Evolutionary conservation across 345 rosid genomes (phyloP).

Genomic region (Euphorbia pulcherrima): DNA sequence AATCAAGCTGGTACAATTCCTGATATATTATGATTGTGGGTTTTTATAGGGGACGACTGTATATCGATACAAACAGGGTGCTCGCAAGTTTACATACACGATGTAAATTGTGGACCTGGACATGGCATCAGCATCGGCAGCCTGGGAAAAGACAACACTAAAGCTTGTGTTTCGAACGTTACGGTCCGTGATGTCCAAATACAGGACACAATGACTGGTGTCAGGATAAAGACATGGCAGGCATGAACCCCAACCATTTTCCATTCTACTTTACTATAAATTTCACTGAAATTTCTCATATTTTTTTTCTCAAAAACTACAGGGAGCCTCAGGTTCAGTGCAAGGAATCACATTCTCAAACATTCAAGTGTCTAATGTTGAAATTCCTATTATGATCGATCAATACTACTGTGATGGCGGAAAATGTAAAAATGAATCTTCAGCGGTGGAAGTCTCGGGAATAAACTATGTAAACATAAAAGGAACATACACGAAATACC

Average conservation of each 20-base stretch:
- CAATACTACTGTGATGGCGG: slow-evolving; percentile 72
- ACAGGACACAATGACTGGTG: slow-evolving; percentile 58
- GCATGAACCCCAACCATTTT: slow-evolving; percentile 24
- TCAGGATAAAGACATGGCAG: slow-evolving; percentile 97
- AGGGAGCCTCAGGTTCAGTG: slow-evolving; percentile 92
- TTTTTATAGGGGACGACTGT: slow-evolving; percentile 80
- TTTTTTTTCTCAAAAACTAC: slow-evolving; percentile 11
- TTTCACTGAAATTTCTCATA: slow-evolving; percentile 12
- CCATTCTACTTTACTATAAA: not conserved
- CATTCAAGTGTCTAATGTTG: slow-evolving; percentile 67
- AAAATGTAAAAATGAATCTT: slow-evolving; percentile 56
- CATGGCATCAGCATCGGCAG: slow-evolving; percentile 96
- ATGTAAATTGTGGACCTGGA: slow-evolving; percentile 83
- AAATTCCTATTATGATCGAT: slow-evolving; percentile 72
- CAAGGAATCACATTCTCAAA: slow-evolving; percentile 79
- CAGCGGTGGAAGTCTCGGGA: slow-evolving; percentile 70
- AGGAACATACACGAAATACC: slow-evolving; percentile 69
- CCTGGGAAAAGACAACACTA: slow-evolving; percentile 59
- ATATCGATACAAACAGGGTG: slow-evolving; percentile 83
- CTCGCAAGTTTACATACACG: slow-evolving; percentile 62
- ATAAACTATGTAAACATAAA: slow-evolving; percentile 60
- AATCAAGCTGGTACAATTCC: not conserved
- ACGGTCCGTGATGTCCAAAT: slow-evolving; percentile 63
- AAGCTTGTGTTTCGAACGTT: slow-evolving; percentile 81
- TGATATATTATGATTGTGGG: not conserved